Conservation (phyloP, 192 early-diverging fungal species). For the Coemansia sp. region DNA sequence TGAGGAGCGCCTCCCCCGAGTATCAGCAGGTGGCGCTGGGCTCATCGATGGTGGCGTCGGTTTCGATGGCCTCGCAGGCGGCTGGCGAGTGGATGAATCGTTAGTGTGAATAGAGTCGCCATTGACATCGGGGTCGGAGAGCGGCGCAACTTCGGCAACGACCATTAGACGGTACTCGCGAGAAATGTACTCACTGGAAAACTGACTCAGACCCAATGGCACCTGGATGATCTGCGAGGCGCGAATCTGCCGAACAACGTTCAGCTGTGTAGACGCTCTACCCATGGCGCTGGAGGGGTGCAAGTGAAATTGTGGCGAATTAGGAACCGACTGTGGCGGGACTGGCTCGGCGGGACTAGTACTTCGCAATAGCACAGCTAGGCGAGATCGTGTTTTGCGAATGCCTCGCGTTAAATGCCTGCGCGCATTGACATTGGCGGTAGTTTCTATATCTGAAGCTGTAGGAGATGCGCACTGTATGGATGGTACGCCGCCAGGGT, state of each 20-base stretch:
- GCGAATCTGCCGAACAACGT: constrained; percentile 38
- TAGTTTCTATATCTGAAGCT: neutral
- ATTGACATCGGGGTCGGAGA: constrained; percentile 12
- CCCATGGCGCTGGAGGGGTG: neutral
- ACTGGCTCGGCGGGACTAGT: constrained; percentile 1
- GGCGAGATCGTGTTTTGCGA: constrained; percentile 34
- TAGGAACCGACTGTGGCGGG: constrained; percentile 5
- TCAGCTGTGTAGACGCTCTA: neutral
- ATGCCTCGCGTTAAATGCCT: constrained; percentile 17
- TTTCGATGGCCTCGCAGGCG: neutral
- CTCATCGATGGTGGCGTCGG: neutral
- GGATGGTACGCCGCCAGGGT: neutral
- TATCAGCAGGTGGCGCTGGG: neutral
- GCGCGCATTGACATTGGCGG: neutral
- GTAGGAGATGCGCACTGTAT: neutral
- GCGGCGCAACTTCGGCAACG: constrained; percentile 43
- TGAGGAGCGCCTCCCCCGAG: neutral
- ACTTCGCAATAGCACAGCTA: constrained; percentile 29
- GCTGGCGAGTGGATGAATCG: neutral
- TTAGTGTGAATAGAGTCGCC: constrained; percentile 19
- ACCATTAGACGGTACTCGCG: constrained; percentile 52
- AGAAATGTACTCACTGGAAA: constrained; percentile 46
- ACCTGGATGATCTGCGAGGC: constrained; percentile 40
- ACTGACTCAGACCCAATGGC: constrained; percentile 46
- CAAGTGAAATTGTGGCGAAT: neutral